Base-by-base conservation (phyloP, 2,329 filamentous ascomycete genomes). In the Rutstroemia sp. region DNA sequence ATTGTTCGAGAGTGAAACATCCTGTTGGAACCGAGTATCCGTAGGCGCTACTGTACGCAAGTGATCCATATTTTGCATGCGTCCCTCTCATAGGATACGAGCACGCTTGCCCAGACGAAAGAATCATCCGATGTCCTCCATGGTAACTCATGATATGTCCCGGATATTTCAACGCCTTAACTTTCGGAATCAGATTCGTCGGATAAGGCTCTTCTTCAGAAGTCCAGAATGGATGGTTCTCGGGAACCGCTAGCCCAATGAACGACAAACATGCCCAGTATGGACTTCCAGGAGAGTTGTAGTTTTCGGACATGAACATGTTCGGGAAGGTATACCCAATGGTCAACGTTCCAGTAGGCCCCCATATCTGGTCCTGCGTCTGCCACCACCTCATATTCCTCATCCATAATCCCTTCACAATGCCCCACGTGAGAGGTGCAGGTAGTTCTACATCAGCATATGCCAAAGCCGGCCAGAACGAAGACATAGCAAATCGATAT, bases 401-500 rank as follows among this genome's bases (percentile, higher is more conserved):
- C 56, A 92, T 71, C 40, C 90, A 77, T 14, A 92, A 78, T 2
- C 88, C 88, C 70, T 89, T 90, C 16, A 91, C 84, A 64, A 88
- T 86, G 2, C 88, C 88, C 87, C 87, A 91, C 2, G 83, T 87
- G 53, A 92, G 73, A 0, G 88, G 87, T 7, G 76, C 76, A 0
- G 87, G 87, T 5, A 90, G 76, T 53, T 89, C 85, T 51, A 90
- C 83, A 61, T 84, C 84, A 4, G 87, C 87, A 64, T 89, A 90
- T 1, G 86, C 88, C 27, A 91, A 72, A 0, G 87, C 85, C 12
- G 86, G 84, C 88, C 88, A 92, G 72, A 92, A 92, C 0, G 83
- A 87, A n/a, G 86, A 84, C 83, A 91, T 91, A 49, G 87, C 88
- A 69, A 90, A 92, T n/a, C 88, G 81, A 69, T 92, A 92, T 6